phyloP scores from a whole-genome alignment of 2,329 filamentous ascomycete species.

The Ceratocystis alfenasii region DNA sequence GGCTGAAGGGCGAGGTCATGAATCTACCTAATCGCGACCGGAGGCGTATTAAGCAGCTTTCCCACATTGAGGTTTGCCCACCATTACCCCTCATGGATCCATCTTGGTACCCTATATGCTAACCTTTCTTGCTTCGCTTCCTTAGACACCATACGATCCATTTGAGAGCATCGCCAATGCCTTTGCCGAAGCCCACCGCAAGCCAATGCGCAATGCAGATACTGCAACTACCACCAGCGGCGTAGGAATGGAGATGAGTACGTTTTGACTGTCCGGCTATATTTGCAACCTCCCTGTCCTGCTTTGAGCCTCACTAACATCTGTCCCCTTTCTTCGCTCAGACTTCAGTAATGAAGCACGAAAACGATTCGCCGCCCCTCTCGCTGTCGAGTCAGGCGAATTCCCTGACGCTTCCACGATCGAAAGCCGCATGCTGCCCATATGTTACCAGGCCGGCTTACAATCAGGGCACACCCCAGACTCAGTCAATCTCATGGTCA shows the following conservation, averaged over 20 bases:
- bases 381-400: slow-evolving; percentile 56
- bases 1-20: slow-evolving; percentile 58
- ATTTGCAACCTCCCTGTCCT: too few species aligned
- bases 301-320: background rate
- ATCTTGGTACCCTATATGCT: slow-evolving; percentile 14
- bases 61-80: slow-evolving; percentile 46
- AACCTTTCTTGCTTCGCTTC: background rate
- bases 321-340: slow-evolving; percentile 26
- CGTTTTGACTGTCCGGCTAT: slow-evolving; percentile 27
- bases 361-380: slow-evolving; percentile 51
- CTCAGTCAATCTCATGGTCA: slow-evolving; percentile 50
- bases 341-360: slow-evolving; percentile 56
- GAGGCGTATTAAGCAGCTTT: slow-evolving; percentile 53
- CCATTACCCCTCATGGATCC: background rate
- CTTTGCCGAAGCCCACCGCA: slow-evolving; percentile 41
- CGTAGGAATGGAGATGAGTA: slow-evolving; percentile 64
- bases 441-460: slow-evolving; percentile 55
- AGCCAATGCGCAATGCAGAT: slow-evolving; percentile 41
- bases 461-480: slow-evolving; percentile 47
- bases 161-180: slow-evolving; percentile 42
- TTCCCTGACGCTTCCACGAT: slow-evolving; percentile 55
- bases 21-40: slow-evolving; percentile 54
- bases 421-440: slow-evolving; percentile 53
- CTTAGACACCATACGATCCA: slow-evolving; percentile 36
- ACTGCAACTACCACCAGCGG: slow-evolving; percentile 52